Evolutionary conservation across 352 stramenopile species (phyloP).

Genomic region (Thalassiosira livingstoniorum): DNA sequence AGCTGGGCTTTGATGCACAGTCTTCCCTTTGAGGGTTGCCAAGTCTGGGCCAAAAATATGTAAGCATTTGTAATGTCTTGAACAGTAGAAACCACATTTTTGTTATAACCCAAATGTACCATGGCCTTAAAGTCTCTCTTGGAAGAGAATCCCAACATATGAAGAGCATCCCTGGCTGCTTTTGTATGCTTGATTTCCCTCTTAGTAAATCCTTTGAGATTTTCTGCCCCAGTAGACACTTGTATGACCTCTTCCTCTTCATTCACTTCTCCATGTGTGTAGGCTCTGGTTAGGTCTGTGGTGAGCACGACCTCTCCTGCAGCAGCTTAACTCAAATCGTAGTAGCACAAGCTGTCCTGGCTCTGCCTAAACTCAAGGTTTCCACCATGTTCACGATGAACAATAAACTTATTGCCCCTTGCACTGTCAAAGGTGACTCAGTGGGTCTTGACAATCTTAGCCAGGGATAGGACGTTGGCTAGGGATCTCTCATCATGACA

Average conservation of each 20-base stretch:
- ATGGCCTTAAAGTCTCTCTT: constrained; percentile 9
- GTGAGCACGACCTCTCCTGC: no score
- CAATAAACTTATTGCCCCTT: no score
- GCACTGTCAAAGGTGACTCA: no score
- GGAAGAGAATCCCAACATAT: neutral
- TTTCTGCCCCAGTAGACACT: neutral
- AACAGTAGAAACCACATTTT: constrained; percentile 9
- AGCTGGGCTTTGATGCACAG: neutral
- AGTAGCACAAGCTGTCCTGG: neutral
- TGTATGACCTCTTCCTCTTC: neutral
- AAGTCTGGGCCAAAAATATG: constrained; percentile 14
- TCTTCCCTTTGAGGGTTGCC: constrained; percentile 4
- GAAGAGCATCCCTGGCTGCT: neutral
- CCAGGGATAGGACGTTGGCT: neutral
- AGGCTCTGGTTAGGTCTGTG: no score
- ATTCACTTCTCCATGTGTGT: no score
- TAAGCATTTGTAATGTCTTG: constrained; percentile 7
- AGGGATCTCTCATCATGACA: neutral
- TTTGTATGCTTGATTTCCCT: neutral
- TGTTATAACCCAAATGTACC: constrained; percentile 25
- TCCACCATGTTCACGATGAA: neutral
- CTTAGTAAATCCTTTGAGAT: neutral
- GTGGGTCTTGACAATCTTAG: neutral
- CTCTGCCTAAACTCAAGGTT: neutral
- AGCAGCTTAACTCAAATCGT: neutral